Evolutionary conservation across 1,139 yeast species (phyloP).

Genomic region (Yamadazyma sp.): DNA sequence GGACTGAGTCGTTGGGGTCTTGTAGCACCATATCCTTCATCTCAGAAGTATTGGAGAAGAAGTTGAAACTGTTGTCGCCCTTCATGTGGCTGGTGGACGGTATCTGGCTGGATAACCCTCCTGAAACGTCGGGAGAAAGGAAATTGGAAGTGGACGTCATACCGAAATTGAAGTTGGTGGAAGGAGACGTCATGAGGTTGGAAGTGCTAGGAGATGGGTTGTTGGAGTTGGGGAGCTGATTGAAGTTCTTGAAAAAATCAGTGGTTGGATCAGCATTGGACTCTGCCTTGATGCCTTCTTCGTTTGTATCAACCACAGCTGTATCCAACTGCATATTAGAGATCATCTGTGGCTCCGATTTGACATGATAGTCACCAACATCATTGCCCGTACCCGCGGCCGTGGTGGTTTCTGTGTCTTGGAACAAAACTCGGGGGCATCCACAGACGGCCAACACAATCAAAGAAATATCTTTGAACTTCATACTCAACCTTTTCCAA

Average conservation of each 20-base stretch:
- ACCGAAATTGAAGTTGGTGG: constrained; percentile 19
- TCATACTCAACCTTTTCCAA: constrained; percentile 68
- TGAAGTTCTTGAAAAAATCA: constrained; percentile 18
- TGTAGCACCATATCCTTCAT: constrained; percentile 41
- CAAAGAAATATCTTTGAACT: constrained; percentile 61
- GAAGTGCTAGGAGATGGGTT: constrained; percentile 23
- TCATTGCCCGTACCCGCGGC: not conserved
- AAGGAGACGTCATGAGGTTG: constrained; percentile 38
- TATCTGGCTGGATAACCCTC: constrained; percentile 10
- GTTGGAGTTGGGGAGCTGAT: constrained; percentile 21
- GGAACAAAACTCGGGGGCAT: constrained; percentile 56
- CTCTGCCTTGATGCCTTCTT: constrained; percentile 4
- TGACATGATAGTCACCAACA: not conserved
- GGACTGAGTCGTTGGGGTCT: constrained; percentile 56
- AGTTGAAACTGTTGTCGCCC: not conserved
- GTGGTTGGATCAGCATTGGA: constrained; percentile 9
- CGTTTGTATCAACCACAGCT: not conserved
- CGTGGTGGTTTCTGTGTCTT: not conserved
- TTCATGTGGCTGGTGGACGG: constrained; percentile 2
- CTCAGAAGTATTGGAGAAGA: not conserved
- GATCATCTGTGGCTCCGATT: not conserved
- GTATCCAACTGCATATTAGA: not conserved
- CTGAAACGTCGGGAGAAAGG: constrained; percentile 33
- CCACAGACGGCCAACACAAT: constrained; percentile 74
- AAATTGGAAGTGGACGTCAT: constrained; percentile 14